Evolutionary conservation across 2,329 filamentous ascomycete genomes (phyloP).

Genomic region (Erysiphe pulchra): DNA sequence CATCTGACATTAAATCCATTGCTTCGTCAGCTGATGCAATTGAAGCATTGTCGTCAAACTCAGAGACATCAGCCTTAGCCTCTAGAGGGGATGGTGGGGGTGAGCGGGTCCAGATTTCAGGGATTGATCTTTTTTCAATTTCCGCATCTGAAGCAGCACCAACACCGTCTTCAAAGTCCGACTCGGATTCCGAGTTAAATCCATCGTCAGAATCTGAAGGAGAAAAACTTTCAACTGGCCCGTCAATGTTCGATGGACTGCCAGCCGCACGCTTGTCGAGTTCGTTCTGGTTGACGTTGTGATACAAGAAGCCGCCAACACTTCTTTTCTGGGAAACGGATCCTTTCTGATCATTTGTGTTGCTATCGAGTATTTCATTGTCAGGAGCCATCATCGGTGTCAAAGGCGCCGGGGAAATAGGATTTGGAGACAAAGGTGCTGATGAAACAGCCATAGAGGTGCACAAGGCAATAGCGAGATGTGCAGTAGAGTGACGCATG

Average conservation of each 20-base stretch:
- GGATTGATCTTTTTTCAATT: no score
- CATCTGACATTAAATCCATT: no score
- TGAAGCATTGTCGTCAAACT: no score
- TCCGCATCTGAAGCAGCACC: background rate
- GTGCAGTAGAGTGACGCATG: constrained; percentile 9
- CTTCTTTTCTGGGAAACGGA: background rate
- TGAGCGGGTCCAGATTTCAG: no score
- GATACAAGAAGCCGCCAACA: background rate
- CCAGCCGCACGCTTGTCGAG: no score
- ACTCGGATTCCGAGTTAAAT: background rate
- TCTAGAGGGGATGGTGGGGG: no score
- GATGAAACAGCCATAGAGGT: constrained; percentile 7
- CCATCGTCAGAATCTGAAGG: background rate
- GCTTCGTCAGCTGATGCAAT: no score
- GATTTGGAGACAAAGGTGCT: constrained; percentile 1
- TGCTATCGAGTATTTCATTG: background rate
- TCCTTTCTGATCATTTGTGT: background rate
- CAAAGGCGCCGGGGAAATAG: background rate
- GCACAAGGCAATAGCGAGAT: constrained; percentile 8
- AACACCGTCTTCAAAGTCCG: background rate
- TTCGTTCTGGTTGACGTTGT: background rate
- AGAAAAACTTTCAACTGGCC: background rate
- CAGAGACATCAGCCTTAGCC: no score
- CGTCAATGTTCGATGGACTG: background rate
- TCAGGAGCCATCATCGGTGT: constrained; percentile 1